phyloP scores from a whole-genome alignment of 148 eudicot species.

The Cornus controversa region DNA sequence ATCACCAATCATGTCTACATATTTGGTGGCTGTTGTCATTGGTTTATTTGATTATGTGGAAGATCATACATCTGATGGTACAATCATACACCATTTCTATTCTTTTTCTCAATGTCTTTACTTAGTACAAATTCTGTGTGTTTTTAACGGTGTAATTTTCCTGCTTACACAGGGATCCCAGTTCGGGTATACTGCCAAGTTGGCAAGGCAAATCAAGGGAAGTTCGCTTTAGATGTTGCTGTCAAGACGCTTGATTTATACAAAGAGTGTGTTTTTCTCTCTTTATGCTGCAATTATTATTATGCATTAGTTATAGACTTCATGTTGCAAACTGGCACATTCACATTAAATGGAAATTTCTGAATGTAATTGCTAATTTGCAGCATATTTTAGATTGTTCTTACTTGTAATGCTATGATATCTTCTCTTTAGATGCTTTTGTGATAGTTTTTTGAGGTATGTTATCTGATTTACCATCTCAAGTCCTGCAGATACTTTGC shows the following conservation, averaged over 20 bases:
- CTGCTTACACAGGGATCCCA: slow-evolving; percentile 51
- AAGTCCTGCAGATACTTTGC: slow-evolving; percentile 65
- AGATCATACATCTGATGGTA: slow-evolving; percentile 89
- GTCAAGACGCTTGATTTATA: slow-evolving; percentile 86
- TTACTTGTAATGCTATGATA: not conserved
- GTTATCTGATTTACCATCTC: slow-evolving; percentile 10
- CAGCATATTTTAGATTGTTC: not conserved
- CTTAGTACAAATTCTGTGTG: too few relatives aligned
- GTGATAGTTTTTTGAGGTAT: not conserved
- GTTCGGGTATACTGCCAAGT: slow-evolving; percentile 89
- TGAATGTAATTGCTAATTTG: not conserved
- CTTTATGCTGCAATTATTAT: not conserved
- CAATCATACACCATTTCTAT: slow-evolving; percentile 3
- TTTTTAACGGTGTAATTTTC: slow-evolving; percentile 1
- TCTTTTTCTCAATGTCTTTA: too few relatives aligned
- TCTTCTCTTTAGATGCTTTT: not conserved
- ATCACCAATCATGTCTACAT: slow-evolving; percentile 94
- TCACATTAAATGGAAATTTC: not conserved
- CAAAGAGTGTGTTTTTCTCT: slow-evolving; percentile 48
- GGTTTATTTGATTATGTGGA: slow-evolving; percentile 91
- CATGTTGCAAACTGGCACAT: not conserved
- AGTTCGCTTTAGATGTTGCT: slow-evolving; percentile 88
- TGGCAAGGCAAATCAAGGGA: slow-evolving; percentile 88
- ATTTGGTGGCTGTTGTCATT: slow-evolving; percentile 86
- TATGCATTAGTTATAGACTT: not conserved